Conservation (phyloP, 768 basidiomycete genomes). For the Tricholoma sp. region DNA sequence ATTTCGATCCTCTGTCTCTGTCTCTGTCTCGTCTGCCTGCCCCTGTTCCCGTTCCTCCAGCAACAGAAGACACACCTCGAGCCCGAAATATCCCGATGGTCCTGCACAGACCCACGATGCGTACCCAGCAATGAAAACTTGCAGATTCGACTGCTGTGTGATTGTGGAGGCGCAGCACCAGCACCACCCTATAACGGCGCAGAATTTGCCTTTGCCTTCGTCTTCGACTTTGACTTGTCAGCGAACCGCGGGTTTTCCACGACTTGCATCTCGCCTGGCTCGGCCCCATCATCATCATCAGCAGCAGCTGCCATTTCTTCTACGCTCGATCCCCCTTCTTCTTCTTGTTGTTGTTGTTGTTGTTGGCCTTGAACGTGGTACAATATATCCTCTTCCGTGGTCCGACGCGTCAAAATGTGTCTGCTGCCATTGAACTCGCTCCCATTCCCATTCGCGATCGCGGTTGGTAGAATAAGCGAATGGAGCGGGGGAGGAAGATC, state of each 20-base stretch:
- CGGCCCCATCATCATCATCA: too few relatives aligned
- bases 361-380: conserved; percentile 11
- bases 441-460: too few relatives aligned
- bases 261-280: conserved; percentile 37
- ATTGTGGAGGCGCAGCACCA: too few relatives aligned
- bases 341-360: too few relatives aligned
- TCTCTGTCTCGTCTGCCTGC: too few relatives aligned
- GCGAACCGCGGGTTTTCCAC: conserved; percentile 52
- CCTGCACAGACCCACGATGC: not conserved
- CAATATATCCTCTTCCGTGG: conserved; percentile 29
- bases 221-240: not conserved
- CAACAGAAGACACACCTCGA: too few relatives aligned
- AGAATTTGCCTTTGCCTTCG: too few relatives aligned
- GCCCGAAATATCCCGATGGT: not conserved
- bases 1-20: too few relatives aligned
- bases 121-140: not conserved
- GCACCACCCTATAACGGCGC: too few relatives aligned
- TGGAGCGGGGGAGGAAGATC: not conserved
- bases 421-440: conserved; percentile 5
- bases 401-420: conserved; percentile 25
- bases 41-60: conserved; percentile 2
- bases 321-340: conserved; percentile 28
- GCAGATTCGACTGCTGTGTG: not conserved
- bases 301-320: conserved; percentile 23
- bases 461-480: not conserved